Percentiles rank a stretch among this genome's conserved stretches.
Conservation (phyloP, 2,329 filamentous ascomycete species). For the Arthrobotrys sphaeroides region DNA sequence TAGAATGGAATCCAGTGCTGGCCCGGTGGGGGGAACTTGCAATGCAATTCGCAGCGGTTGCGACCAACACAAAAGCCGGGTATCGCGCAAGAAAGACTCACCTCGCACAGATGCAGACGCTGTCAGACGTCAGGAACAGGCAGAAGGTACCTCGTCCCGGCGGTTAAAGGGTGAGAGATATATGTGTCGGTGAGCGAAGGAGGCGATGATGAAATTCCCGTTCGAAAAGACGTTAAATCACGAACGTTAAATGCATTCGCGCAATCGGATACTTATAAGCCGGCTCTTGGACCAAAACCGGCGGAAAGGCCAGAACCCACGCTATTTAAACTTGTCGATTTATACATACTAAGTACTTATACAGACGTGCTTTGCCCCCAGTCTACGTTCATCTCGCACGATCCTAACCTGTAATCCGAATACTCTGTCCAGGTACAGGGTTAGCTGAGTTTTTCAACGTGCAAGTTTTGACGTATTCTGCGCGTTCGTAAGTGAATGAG, state of each 20-base stretch:
- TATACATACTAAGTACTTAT: not conserved
- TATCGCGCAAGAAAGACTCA: slow-evolving; percentile 34
- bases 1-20: no score
- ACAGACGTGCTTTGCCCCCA: not conserved
- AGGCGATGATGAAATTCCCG: slow-evolving; percentile 36
- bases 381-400: not conserved
- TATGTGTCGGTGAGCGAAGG: not conserved
- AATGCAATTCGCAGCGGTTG: not conserved
- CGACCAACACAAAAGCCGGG: slow-evolving; percentile 25
- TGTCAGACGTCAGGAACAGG: slow-evolving; percentile 21
- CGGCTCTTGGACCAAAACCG: not conserved
- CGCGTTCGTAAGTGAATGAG: slow-evolving; percentile 38
- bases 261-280: not conserved
- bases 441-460: slow-evolving; percentile 40
- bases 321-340: slow-evolving; percentile 45
- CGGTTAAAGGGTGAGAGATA: slow-evolving; percentile 11
- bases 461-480: slow-evolving; percentile 46
- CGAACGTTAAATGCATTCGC: slow-evolving; percentile 12
- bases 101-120: slow-evolving; percentile 34
- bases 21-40: not conserved
- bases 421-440: slow-evolving; percentile 18
- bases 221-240: slow-evolving; percentile 41
- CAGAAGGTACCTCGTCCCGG: not conserved
- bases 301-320: slow-evolving; percentile 7
- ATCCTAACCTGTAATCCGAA: not conserved